Base-by-base conservation (phyloP, 2,329 filamentous ascomycete species). In the Ophiostoma novo-ulmi region DNA sequence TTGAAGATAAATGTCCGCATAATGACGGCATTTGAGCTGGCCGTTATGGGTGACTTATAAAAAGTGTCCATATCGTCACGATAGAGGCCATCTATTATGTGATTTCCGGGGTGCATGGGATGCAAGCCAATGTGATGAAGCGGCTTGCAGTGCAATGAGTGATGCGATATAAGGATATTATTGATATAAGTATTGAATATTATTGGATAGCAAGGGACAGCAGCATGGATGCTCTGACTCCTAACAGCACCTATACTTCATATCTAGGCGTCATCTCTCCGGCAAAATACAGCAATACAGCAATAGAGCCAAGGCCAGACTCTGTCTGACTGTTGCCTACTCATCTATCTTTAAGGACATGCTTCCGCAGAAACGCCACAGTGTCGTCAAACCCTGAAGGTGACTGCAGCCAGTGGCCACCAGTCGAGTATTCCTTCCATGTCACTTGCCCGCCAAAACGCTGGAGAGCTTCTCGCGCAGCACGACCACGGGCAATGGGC, bases 341-440 rank as follows among this genome's bases (percentile, higher is more conserved):
- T 58, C 52, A 58, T 31, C 52, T 58, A 58, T 31, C 5, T 26
- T 14, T 31, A 3, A 68, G 55, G 1, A 68, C 52, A 11, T 70
- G 52, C 26, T 38, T 22, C 5, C 44, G 41, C 5, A 72, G 67
- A 66, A 71, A 72, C 3, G 20, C 52, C 26, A 71, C 67, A 1
- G 35, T 78, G 71, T 84, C 82, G 69, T 83, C 80, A n/a, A 83
- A 78, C 0, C 83, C 83, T 0, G 74, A 68, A 0, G 81, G 81
- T 10, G 79, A 77, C 70, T 84, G 80, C 61, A 84, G 77, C 81
- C 81, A 83, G 72, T 84, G 81, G 0, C 78, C 80, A 7, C 82
- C 82, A 17, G 77, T 72, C 1, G 75, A 72, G 72, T 84, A 84
- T 72, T 82, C 79, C 55, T 75, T 79, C 80, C 80, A 82, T 3